phyloP scores from a whole-genome alignment of 208 protist species.

The Endotrypanum monterogeii region DNA sequence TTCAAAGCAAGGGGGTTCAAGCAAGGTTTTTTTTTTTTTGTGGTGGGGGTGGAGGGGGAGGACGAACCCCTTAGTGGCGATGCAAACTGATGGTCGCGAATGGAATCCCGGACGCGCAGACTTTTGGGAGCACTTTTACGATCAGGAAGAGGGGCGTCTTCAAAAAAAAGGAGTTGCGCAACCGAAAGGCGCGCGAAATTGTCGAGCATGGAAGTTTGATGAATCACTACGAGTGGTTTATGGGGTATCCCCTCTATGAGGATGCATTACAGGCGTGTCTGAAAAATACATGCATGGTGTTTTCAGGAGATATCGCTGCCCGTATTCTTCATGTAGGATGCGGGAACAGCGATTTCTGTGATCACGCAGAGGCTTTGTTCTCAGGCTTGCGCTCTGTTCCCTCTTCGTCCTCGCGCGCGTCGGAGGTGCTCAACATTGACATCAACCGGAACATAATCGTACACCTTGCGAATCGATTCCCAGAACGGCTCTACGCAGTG shows the following conservation, averaged over 20 bases:
- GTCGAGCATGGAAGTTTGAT: constrained; percentile 35
- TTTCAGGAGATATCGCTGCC: not conserved
- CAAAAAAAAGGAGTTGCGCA: constrained; percentile 35
- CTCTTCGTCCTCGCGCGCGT: not conserved
- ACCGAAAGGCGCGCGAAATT: constrained; percentile 31
- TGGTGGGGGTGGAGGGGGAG: no score
- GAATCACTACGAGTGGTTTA: constrained; percentile 80
- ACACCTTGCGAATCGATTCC: constrained; percentile 30
- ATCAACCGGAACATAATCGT: constrained; percentile 52
- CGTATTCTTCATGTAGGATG: constrained; percentile 59
- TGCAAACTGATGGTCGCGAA: constrained; percentile 41
- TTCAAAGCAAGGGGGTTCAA: not conserved
- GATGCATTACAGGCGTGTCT: constrained; percentile 18
- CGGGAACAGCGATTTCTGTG: constrained; percentile 68
- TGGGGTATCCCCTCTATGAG: constrained; percentile 51
- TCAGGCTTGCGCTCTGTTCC: not conserved
- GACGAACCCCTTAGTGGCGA: not conserved
- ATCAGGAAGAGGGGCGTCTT: constrained; percentile 37
- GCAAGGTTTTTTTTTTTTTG: not conserved
- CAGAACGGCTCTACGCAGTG: constrained; percentile 39
- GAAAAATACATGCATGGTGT: not conserved
- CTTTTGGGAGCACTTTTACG: constrained; percentile 71
- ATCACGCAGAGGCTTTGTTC: constrained; percentile 28
- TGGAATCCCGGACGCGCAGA: constrained; percentile 39
- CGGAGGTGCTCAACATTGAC: constrained; percentile 58